These are phyloP conservation scores for Cnidoscolus chayamansa DNA, from an alignment of 441 rosid genomes.

Conservation along the genomic window DNA sequence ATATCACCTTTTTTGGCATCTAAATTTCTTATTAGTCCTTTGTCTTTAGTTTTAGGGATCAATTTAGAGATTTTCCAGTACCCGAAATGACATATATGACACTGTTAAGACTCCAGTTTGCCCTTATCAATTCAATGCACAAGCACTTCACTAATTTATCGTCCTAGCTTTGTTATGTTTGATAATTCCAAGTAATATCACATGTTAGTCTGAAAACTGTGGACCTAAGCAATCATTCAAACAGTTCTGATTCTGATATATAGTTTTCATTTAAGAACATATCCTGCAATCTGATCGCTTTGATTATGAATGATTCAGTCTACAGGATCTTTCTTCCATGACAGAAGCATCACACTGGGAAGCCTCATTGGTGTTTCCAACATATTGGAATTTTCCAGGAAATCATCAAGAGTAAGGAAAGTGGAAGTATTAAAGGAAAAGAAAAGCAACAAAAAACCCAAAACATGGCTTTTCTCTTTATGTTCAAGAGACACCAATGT, in stretches of 20 bases:
- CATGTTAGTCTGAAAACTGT: not conserved
- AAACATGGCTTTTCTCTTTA: conserved; percentile 49
- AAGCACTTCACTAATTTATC: conserved; percentile 5
- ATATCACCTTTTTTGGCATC: not conserved
- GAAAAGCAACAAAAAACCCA: conserved; percentile 30
- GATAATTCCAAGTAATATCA: not conserved
- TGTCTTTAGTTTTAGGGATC: not conserved
- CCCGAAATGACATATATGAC: conserved; percentile 2
- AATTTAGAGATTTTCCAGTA: not conserved
- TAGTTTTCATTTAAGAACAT: not conserved
- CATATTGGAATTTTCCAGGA: conserved; percentile 61
- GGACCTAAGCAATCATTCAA: not conserved
- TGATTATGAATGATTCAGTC: conserved; percentile 42
- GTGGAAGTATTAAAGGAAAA: conserved; percentile 30
- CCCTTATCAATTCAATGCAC: conserved; percentile 8
- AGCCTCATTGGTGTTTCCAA: conserved; percentile 75
- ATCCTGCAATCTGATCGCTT: not conserved
- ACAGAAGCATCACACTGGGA: conserved; percentile 71
- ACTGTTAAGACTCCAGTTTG: not conserved
- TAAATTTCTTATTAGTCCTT: not conserved
- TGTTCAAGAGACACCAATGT: conserved; percentile 50
- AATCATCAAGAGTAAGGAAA: conserved; percentile 55
- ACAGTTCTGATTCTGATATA: not conserved
- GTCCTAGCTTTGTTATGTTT: not conserved
- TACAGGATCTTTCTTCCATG: conserved; percentile 82